Evolutionary conservation across 2,329 filamentous ascomycete genomes (phyloP), one percentile per base, ranked within the genome.

Genomic region (Corinectria fuckeliana): DNA sequence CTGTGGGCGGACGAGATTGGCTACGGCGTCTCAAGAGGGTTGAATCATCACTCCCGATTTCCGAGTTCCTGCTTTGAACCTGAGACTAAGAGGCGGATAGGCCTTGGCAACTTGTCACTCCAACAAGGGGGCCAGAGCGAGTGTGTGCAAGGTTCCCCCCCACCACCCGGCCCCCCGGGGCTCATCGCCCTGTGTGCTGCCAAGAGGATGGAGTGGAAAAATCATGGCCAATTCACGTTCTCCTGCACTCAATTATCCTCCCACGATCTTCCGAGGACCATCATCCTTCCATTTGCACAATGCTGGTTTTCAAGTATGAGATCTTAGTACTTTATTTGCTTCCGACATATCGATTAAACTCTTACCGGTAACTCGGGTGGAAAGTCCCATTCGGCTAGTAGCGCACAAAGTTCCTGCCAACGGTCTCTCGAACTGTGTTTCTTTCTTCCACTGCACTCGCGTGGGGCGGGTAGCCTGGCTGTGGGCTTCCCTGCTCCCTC

Each of bases 401-500:
- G 25, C 34, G 16, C 32, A 28, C 10, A 49, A 10, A 36, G n/a
- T 36, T 8, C 32, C n/a, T 3, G 5, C 34, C 44, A 38, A 48
- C 34, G 42, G 45, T 41, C 52, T 45, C 32, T 14, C 9, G 18
- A 41, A 20, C 25, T 20, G 44, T 55, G 52, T 48, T 47, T 58
- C 44, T 49, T 44, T 48, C 16, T 7, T 18, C 32, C 32, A 16
- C n/a, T 36, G n/a, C n/a, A 30, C 54, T 53, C 32, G 50, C 56
- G 42, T 58, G 56, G 49, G 51, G 28, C 57, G 38, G 44, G 53
- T 36, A 49, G 49, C 53, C 34, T 50, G 38, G 44, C 39, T 55
- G 36, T 32, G 50, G 51, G 36, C 39, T 49, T 51, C 42, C 26
- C 50, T 47, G 51, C 54, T 58, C 56, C 60, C 60, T 62, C 60